These are phyloP conservation scores for Carpinus fangiana DNA, from an alignment of 306 rosid genomes.

Conservation along the genomic window DNA sequence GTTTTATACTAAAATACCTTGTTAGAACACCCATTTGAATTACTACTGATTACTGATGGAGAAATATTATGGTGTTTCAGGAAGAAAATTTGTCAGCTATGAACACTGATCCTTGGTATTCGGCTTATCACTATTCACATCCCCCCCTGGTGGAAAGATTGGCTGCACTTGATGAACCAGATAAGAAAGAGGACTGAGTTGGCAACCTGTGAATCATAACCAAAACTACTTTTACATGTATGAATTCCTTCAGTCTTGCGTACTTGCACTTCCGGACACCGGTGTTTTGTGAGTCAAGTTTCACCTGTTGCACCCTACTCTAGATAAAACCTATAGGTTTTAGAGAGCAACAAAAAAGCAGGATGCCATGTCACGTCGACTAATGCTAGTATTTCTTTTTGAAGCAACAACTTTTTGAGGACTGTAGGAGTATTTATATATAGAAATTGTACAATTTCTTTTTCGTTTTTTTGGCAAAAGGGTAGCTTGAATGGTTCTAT, in stretches of 20 bases:
- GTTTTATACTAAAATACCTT: neutral
- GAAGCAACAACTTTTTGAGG: neutral
- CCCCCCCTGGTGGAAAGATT: slow-evolving; percentile 93
- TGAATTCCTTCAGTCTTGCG: neutral
- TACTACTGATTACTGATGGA: slow-evolving; percentile 19
- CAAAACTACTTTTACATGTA: slow-evolving; percentile 18
- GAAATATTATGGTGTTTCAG: slow-evolving; percentile 40
- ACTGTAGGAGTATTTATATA: neutral
- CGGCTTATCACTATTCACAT: slow-evolving; percentile 97
- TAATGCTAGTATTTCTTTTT: neutral
- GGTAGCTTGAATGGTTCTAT: neutral
- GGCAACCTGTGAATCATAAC: slow-evolving; percentile 30
- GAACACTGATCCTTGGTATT: slow-evolving; percentile 98
- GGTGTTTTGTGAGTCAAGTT: neutral
- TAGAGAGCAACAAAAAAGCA: neutral
- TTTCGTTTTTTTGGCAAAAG: neutral
- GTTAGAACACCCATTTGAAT: neutral
- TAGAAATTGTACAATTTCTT: neutral
- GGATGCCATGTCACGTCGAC: neutral
- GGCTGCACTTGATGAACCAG: slow-evolving; percentile 68
- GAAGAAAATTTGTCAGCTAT: slow-evolving; percentile 95
- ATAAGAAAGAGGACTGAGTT: slow-evolving; percentile 63
- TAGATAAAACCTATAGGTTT: neutral
- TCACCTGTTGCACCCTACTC: neutral
- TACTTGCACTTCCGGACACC: neutral